Conservation (phyloP, 2,329 filamentous ascomycete genomes). For the Diaporthe destruens region DNA sequence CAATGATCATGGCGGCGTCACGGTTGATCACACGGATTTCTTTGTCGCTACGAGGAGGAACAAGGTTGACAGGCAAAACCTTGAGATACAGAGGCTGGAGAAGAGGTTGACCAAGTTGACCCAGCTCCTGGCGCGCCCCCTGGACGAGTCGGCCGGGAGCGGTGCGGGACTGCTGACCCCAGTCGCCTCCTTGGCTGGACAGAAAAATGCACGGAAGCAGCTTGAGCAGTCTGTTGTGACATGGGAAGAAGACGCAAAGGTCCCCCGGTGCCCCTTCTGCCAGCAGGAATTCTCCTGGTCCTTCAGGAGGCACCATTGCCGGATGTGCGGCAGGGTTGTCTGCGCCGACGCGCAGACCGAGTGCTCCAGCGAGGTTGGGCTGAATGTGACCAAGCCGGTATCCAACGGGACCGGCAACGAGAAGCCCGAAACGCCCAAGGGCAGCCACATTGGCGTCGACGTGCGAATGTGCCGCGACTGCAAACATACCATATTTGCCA, state of each 20-base stretch:
- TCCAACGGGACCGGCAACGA: slow-evolving; percentile 52
- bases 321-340: slow-evolving; percentile 92
- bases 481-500: slow-evolving; percentile 70
- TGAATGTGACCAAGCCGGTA: slow-evolving; percentile 71
- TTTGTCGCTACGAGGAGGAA: slow-evolving; percentile 81
- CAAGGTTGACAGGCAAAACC: slow-evolving; percentile 83
- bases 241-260: slow-evolving; percentile 91
- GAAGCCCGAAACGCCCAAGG: slow-evolving; percentile 51
- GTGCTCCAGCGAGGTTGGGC: slow-evolving; percentile 86
- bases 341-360: slow-evolving; percentile 87
- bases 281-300: slow-evolving; percentile 97
- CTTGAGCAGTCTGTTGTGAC: slow-evolving; percentile 93
- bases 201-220: slow-evolving; percentile 81
- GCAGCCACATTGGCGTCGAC: slow-evolving; percentile 76
- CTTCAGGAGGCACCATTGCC: slow-evolving; percentile 93
- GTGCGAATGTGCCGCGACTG: slow-evolving; percentile 95
- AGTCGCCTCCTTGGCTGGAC: slow-evolving; percentile 72
- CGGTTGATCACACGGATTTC: slow-evolving; percentile 77
- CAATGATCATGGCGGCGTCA: slow-evolving; percentile 83
- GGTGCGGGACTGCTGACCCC: slow-evolving; percentile 68
- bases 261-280: slow-evolving; percentile 89
- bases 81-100: slow-evolving; percentile 91
- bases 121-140: slow-evolving; percentile 81
- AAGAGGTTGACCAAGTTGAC: slow-evolving; percentile 93
- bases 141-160: slow-evolving; percentile 70